Evolutionary conservation across 768 basidiomycete genomes (phyloP), one percentile per base, ranked within the genome.

Genomic region (Russula emetica): DNA sequence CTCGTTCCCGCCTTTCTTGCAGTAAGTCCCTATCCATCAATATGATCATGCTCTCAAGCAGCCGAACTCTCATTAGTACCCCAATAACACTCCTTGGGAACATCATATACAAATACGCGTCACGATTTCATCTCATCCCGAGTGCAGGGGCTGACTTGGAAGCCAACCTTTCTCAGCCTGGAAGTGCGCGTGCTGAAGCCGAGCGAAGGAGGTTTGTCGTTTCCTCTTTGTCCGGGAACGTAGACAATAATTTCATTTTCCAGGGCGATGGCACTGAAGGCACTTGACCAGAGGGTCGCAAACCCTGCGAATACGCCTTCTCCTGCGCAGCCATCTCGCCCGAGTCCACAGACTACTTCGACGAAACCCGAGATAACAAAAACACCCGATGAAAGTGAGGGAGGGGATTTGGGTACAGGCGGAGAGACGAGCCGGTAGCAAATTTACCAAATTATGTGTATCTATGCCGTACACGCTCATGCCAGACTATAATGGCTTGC

Each of bases 1-100:
- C 62, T 99, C 95, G 94, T 99, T 99, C 82, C 97, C 97, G 65
- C 94, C 95, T 18, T 85, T 95, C 72, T 75, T 94, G 67, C 92
- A 97, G 96, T 98, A 68, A 52, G 68, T 52, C 3, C n/a, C 6
- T 24, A 22, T 45, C n/a, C 18, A 28, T 57, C 26, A 20, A 28
- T 16, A 13, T 45, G 53, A 42, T 30, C 58, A n/a, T n/a, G n/a
- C n/a, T 58, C 44, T 55, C 22, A 50, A n/a, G 26, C 49, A 32
- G n/a, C 11, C 3, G 16, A 47, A 11, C 24, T 22, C 36, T 24
- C 36, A 54, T 40, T 62, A 96, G 94, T 70, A 83, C 82, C 63
- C 92, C 88, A 47, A 78, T 98, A 59, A 81, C 84, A 26, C 67
- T 81, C 38, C 78, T 88, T 24, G 86, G 86, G 30, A 90, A 87